These are phyloP conservation scores for Calamus simplicifolius DNA, from an alignment of 176 grass and related monocot species.

Conservation along the genomic window DNA sequence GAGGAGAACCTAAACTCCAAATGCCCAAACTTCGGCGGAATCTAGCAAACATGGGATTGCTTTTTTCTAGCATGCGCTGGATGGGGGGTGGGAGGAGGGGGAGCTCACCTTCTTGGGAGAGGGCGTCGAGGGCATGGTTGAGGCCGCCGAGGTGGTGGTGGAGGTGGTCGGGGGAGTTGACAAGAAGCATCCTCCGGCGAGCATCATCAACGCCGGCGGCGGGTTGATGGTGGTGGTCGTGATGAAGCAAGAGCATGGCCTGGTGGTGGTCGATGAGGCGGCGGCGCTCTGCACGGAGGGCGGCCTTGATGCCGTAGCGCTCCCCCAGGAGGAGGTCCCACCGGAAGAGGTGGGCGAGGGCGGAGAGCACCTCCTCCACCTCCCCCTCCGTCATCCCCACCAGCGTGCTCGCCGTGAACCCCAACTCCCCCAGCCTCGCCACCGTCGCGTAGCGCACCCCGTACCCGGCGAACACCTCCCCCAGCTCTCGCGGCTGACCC, in stretches of 20 bases:
- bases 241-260: neutral
- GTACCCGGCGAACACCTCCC: slow-evolving; percentile 29
- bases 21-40: slow-evolving; percentile 8
- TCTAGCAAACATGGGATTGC: neutral
- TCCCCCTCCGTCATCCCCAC: slow-evolving; percentile 33
- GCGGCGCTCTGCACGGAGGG: slow-evolving; percentile 64
- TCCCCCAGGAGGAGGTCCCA: slow-evolving; percentile 95
- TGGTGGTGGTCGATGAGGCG: slow-evolving; percentile 28
- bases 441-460: slow-evolving; percentile 43
- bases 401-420: slow-evolving; percentile 45
- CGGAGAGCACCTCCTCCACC: slow-evolving; percentile 94
- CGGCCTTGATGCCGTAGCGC: slow-evolving; percentile 82
- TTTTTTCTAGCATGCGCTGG: too few species aligned
- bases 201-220: slow-evolving; percentile 20
- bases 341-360: slow-evolving; percentile 73
- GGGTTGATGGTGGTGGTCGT: slow-evolving; percentile 19
- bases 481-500: slow-evolving; percentile 29
- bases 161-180: slow-evolving; percentile 17
- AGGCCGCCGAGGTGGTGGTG: slow-evolving; percentile 2
- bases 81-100: too few species aligned
- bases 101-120: slow-evolving; percentile 71
- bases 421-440: slow-evolving; percentile 36
- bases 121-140: slow-evolving; percentile 35
- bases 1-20: neutral
- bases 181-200: slow-evolving; percentile 12